Evolutionary conservation across 164 flowering plant species (phyloP), one percentile per base, ranked within the genome.

Genomic region (Annona cherimola): DNA sequence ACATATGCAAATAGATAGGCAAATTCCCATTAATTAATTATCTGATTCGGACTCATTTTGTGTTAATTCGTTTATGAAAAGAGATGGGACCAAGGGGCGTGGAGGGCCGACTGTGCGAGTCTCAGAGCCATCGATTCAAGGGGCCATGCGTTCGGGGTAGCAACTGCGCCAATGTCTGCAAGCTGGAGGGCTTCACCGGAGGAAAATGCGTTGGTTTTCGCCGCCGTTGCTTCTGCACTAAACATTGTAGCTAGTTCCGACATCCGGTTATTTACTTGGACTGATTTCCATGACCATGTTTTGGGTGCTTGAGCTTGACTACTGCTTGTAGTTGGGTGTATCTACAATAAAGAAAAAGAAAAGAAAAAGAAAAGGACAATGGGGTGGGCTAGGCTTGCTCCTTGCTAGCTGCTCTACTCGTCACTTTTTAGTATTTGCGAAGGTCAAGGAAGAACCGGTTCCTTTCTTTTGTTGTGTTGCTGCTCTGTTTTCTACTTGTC

Each of bases 201-300:
- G 89, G 89, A 14, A 54, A 69, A 5, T 86, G 89, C 79, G 76
- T 80, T 1, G 84, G 86, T 44, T 75, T 84, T 41, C 85, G 84
- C 18, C 79, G 85, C 64, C 82, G 84, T 2, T 86, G 89, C 79
- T 86, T 79, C 74, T 86, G 89, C 81, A 71, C 76, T 11, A 85
- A 77, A 68, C 73, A 66, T 3, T 85, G 88, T 43, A n/a, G n/a
- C n/a, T 67, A 46, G 45, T 35, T 26, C 2, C 43, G 42, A 41
- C 5, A 7, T 12, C 16, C 19, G 57, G n/a, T n/a, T n/a, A n/a
- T n/a, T n/a, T n/a, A n/a, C 57, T 50, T 50, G 11, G 14, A 6
- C 14, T 50, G 57, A 50, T 50, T 50, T 14, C 57, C 57, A 50
- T 6, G 14, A 7, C 57, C 57, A 6, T 50, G 14, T 50, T 50